Evolutionary conservation across 2,329 filamentous ascomycete genomes (phyloP).

Genomic region (Beauveria pseudobassiana): DNA sequence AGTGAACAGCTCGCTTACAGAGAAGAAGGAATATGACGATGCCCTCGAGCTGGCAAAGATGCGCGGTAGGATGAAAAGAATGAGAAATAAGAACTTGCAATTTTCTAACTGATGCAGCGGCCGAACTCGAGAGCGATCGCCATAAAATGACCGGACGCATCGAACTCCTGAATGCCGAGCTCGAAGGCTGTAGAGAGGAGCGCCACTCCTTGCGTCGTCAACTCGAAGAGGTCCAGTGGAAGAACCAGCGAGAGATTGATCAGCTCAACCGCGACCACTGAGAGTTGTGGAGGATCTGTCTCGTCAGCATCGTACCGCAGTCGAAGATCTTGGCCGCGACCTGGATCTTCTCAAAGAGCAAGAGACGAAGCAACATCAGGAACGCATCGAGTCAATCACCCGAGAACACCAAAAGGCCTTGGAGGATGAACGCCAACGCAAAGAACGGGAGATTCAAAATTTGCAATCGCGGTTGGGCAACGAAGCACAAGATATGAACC

Average conservation of each 20-base stretch:
- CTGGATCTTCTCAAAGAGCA: slow-evolving; percentile 32
- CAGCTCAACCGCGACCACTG: slow-evolving; percentile 35
- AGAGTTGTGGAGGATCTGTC: slow-evolving; percentile 28
- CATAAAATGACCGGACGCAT: slow-evolving; percentile 40
- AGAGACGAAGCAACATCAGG: slow-evolving; percentile 53
- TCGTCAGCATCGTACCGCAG: slow-evolving; percentile 25
- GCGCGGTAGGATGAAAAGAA: slow-evolving; percentile 48
- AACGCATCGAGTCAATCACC: slow-evolving; percentile 59
- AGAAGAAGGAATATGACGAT: slow-evolving; percentile 65
- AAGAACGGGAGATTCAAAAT: slow-evolving; percentile 58
- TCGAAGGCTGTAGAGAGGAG: slow-evolving; percentile 37
- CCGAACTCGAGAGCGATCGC: slow-evolving; percentile 41
- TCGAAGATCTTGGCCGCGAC: slow-evolving; percentile 37
- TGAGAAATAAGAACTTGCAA: slow-evolving; percentile 2
- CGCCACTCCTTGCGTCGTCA: slow-evolving; percentile 27
- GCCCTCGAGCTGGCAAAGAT: slow-evolving; percentile 66
- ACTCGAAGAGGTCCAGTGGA: slow-evolving; percentile 30
- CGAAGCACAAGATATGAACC: slow-evolving; percentile 44
- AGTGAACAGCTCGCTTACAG: slow-evolving; percentile 60
- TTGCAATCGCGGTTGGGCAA: slow-evolving; percentile 45
- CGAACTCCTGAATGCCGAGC: slow-evolving; percentile 52
- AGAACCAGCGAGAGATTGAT: slow-evolving; percentile 42
- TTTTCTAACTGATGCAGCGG: slow-evolving; percentile 28
- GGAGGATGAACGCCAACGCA: slow-evolving; percentile 54
- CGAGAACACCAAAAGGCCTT: slow-evolving; percentile 56